Evolutionary conservation across 306 rosid species (phyloP), one percentile per base, ranked within the genome.

Genomic region (Boehmeria nivea): DNA sequence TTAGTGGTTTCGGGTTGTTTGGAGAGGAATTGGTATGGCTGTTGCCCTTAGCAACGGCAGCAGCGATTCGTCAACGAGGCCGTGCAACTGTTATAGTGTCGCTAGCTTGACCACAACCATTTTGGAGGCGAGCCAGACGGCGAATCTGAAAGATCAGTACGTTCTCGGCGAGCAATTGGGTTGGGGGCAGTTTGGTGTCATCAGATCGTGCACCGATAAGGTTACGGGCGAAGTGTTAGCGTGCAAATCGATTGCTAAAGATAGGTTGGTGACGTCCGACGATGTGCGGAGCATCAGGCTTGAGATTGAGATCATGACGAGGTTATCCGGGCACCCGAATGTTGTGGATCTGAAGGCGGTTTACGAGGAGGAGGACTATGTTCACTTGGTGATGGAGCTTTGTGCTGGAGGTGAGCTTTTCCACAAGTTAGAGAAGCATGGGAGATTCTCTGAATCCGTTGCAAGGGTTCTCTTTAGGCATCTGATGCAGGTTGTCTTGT

Each of bases 321-420:
- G 84, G 76, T 50, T 87, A 59, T 87, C 95, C 20, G 95, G 94
- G 47, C 95, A 84, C 62, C 89, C 94, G 3, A 84, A 87, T 53
- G 95, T 87, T 39, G 95, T 87, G 14, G 87, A 84, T 80, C 87
- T 87, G 62, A 87, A 87, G 73, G 95, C 89, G 0, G 95, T 81
- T 61, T 84, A 83, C 57, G 95, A 87, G 71, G 95, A 84, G 69
- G 89, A 84, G 59, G 70, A 68, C 63, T 79, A 75, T 39, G 95
- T 87, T 64, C 95, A 87, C 70, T 73, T 87, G 81, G 87, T 84
- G 69, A 87, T 87, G 95, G 95, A 87, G 74, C 95, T 87, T 74
- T 87, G 95, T 64, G 95, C 95, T 12, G 95, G 95, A 54, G 94
- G 95, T 34, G 95, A 87, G 72, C 76, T 87, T 51, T 84, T 87